These are phyloP conservation scores for Sutorius australiensis DNA, from an alignment of 768 basidiomycete genomes.

Conservation along the genomic window DNA sequence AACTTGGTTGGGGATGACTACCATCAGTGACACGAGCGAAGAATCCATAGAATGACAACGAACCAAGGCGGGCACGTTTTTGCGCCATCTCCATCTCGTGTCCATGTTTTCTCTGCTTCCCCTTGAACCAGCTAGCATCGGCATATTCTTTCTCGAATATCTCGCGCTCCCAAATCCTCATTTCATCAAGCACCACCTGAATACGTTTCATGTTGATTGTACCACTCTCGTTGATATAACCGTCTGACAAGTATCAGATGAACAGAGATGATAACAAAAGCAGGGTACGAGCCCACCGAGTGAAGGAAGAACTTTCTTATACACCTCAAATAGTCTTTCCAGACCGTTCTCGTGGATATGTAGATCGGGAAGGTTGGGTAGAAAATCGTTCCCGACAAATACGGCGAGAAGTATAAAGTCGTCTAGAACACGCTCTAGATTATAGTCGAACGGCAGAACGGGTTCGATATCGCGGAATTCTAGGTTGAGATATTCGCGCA, in stretches of 20 bases:
- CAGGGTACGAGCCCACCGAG: slow-evolving; percentile 43
- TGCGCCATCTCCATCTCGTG: slow-evolving; percentile 60
- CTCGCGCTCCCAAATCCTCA: slow-evolving; percentile 84
- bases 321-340: slow-evolving; percentile 90
- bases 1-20: slow-evolving; percentile 36
- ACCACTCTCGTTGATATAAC: slow-evolving; percentile 91
- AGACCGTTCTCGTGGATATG: slow-evolving; percentile 98
- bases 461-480: slow-evolving; percentile 80
- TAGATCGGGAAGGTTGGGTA: slow-evolving; percentile 92
- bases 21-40: background rate
- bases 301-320: slow-evolving; percentile 86
- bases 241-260: slow-evolving; percentile 46
- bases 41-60: slow-evolving; percentile 18
- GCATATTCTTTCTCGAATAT: slow-evolving; percentile 89
- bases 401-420: slow-evolving; percentile 97
- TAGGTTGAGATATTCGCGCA: slow-evolving; percentile 96
- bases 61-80: slow-evolving; percentile 63
- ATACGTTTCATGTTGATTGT: slow-evolving; percentile 74
- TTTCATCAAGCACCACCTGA: slow-evolving; percentile 84
- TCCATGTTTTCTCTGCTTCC: slow-evolving; percentile 77
- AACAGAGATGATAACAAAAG: background rate
- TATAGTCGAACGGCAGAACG: slow-evolving; percentile 74
- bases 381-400: slow-evolving; percentile 96
- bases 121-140: slow-evolving; percentile 91
- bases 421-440: slow-evolving; percentile 91